Percentiles rank a stretch among this genome's conserved stretches.
phyloP scores from a whole-genome alignment of 2,329 filamentous ascomycete genomes.

The Verticillium longisporum region DNA sequence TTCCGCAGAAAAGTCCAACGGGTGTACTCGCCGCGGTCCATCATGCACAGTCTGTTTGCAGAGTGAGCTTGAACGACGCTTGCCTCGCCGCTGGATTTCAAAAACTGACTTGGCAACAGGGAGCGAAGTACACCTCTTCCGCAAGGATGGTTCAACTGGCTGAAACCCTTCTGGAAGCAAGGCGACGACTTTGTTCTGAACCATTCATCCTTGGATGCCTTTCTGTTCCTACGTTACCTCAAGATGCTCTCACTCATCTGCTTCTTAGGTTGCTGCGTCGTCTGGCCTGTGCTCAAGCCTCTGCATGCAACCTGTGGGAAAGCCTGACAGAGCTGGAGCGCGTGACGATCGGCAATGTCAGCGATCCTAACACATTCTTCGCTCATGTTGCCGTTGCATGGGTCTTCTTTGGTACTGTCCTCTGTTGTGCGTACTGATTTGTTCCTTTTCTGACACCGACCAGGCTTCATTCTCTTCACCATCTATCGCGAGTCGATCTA shows the following conservation, averaged over 20 bases:
- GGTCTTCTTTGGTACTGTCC: constrained; percentile 58
- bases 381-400: constrained; percentile 78
- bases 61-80: constrained; percentile 31
- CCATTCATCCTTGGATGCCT: constrained; percentile 87
- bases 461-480: constrained; percentile 77
- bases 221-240: constrained; percentile 73
- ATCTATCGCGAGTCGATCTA: constrained; percentile 86
- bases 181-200: constrained; percentile 77
- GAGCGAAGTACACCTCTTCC: constrained; percentile 33
- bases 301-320: constrained; percentile 79
- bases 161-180: constrained; percentile 58
- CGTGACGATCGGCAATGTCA: constrained; percentile 46
- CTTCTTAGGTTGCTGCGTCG: constrained; percentile 72
- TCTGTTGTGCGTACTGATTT: neutral
- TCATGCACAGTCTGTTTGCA: constrained; percentile 40
- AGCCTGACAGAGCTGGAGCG: constrained; percentile 55
- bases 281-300: constrained; percentile 79
- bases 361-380: constrained; percentile 61
- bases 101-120: neutral
- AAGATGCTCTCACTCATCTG: constrained; percentile 64
- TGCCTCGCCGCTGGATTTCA: neutral
- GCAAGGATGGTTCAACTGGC: constrained; percentile 59
- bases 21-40: constrained; percentile 49
- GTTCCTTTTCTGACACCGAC: neutral
- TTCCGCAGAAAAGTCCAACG: constrained; percentile 40